Evolutionary conservation across 1,139 yeast genomes (phyloP), one percentile per base, ranked within the genome.

Genomic region (Debaryomyces coudertii): DNA sequence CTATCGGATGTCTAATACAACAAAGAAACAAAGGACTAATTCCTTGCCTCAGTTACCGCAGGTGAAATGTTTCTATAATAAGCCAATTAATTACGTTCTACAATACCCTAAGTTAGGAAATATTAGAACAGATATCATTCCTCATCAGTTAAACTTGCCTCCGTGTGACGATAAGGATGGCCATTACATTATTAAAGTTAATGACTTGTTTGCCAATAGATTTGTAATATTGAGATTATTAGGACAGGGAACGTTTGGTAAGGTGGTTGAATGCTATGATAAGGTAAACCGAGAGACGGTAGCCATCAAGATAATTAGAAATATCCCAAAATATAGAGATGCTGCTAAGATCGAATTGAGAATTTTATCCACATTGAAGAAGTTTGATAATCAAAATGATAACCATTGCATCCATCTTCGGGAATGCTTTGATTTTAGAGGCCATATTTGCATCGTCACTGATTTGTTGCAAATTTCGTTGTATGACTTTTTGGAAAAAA

Each of bases 181-280:
- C 0, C 95, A 90, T 64, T 90, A 88, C 60, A 79, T 87, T 41
- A 83, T 87, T 33, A 80, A 74, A 46, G 66, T 76, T 11, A 82
- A 83, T 49, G 83, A 83, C 37, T 55, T 66, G 3, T 85, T 86
- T 63, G 86, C 92, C 27, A 80, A 85, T 54, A 73, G 95, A 42
- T 85, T 86, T 57, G 67, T 81, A 22, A 84, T 88, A 15, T 70
- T 79, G 29, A 77, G 84, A 46, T 71, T 90, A 44, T 71, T 95
- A 49, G 99, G 99, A 18, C 98, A 93, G 61, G 99, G 99, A 6
- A 95, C 99, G 0, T 95, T 93, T 71, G 99, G 99, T 15, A 93
- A 92, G 62, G 99, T 95, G 11, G 87, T 90, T 33, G 83, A 83
- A 56, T 87, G 90, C 43, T 70, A 70, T 52, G 92, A 85, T 58